phyloP scores from a whole-genome alignment of 768 basidiomycete species.

The Neoboletus magnificus region DNA sequence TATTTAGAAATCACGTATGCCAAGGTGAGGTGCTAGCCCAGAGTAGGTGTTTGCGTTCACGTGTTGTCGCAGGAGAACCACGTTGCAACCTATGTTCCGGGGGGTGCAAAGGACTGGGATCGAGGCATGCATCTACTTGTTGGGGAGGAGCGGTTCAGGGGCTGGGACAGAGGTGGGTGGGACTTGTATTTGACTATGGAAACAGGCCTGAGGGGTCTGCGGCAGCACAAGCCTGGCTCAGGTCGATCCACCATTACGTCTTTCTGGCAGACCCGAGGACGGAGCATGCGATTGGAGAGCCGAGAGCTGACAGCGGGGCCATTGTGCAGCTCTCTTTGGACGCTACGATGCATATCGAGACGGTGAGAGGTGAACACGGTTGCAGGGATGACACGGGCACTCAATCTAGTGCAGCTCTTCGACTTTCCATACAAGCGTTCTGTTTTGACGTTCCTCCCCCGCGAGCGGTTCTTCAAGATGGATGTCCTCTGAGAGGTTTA shows the following conservation, averaged over 20 bases:
- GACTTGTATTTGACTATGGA: not conserved
- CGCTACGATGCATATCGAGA: slow-evolving; percentile 21
- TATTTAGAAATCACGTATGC: slow-evolving; percentile 45
- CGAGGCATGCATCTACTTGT: slow-evolving; percentile 44
- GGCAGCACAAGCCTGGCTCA: slow-evolving; percentile 19
- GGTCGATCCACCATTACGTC: slow-evolving; percentile 38
- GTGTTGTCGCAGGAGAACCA: slow-evolving; percentile 14
- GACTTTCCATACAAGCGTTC: slow-evolving; percentile 29
- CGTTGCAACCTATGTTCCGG: slow-evolving; percentile 24
- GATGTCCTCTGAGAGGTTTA: slow-evolving; percentile 10
- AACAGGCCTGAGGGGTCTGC: not conserved
- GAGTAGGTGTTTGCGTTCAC: not conserved
- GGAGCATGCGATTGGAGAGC: slow-evolving; percentile 41
- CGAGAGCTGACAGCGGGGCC: slow-evolving; percentile 31
- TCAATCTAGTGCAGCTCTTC: slow-evolving; percentile 14
- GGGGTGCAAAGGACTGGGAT: slow-evolving; percentile 31
- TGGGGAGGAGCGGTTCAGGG: slow-evolving; percentile 47
- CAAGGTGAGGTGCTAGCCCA: slow-evolving; percentile 34
- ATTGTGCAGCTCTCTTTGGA: slow-evolving; percentile 26
- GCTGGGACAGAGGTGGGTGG: slow-evolving; percentile 39
- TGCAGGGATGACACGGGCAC: not conserved
- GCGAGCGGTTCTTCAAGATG: slow-evolving; percentile 25
- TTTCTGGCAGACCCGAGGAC: slow-evolving; percentile 46
- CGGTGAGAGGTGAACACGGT: slow-evolving; percentile 6
- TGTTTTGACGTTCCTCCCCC: slow-evolving; percentile 6